Base-by-base conservation (phyloP, 2,329 filamentous ascomycete genomes). In the Xylogone sp. region DNA sequence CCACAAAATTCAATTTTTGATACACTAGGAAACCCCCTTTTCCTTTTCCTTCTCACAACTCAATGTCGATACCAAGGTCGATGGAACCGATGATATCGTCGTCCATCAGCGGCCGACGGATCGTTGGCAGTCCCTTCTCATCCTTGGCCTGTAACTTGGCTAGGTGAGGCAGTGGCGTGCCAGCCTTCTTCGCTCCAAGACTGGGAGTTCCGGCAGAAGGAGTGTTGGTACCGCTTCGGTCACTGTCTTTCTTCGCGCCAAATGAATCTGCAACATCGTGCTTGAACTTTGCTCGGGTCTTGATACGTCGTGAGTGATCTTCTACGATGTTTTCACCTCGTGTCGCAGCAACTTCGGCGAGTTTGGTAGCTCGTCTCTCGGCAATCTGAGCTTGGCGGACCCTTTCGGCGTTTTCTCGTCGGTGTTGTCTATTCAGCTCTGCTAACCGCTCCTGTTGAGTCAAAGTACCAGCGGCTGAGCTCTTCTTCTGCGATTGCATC, bases 11-110 rank as follows among this genome's bases (percentile, higher is more conserved):
- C 34, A 5, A 39, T 39, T 39, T 39, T 39, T 39, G 34, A 39
- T 18, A 39, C n/a, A 39, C n/a, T 39, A 18, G n/a, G 13, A 31
- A 39, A 9, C 34, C n/a, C 34, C n/a, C 13, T 13, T 18, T 16
- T 39, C 34, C n/a, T 16, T 5, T 16, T 13, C n/a, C 13, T 16
- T 39, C 18, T 48, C 54, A 61, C 42, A 67, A 48, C 59, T 96
- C 91, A 62, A 96, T 85, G 61, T 97, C 93, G 66, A 97, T 90
- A 22, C 90, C 93, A 61, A 97, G 73, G 67, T 97, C 94, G 74
- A 97, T 75, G 21, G 84, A 81, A 1, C 87, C 91, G 68, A 97
- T 93, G 51, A 97, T 87, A 65, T 97, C 94, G 65, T 97, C 94
- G 56, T 96, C 92, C 75, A 88, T 87, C 52, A 91, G 81, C 24